A percentile compares a stretch with the other conserved stretches of the same genome.
Evolutionary conservation across 441 rosid species (phyloP).

Genomic region (Flueggea neowawraea): DNA sequence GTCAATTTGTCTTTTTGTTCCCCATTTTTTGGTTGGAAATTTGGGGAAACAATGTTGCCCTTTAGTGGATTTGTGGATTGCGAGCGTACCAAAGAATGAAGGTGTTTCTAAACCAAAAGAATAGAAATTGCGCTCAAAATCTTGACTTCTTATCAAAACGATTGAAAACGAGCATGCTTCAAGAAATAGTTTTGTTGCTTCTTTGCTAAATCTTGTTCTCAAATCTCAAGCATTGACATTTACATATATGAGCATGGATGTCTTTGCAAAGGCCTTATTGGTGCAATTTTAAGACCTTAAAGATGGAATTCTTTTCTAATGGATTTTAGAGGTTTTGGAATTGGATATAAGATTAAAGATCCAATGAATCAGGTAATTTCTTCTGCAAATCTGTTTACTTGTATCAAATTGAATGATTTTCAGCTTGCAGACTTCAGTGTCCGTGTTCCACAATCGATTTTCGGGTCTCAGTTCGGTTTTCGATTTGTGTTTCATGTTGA

Average conservation of each 20-base stretch:
- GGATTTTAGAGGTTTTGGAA: constrained; percentile 45
- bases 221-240: constrained; percentile 54
- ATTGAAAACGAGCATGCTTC: constrained; percentile 27
- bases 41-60: too few species aligned
- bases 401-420: constrained; percentile 48
- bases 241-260: constrained; percentile 51
- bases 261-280: constrained; percentile 49
- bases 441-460: constrained; percentile 52
- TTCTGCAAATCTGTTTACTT: constrained; percentile 32
- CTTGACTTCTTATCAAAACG: too few species aligned
- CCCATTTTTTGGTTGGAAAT: too few species aligned
- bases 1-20: too few species aligned
- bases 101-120: too few species aligned
- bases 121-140: too few species aligned
- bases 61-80: too few species aligned
- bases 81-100: too few species aligned
- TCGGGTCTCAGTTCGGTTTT: too few species aligned
- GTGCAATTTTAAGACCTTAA: constrained; percentile 48
- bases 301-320: constrained; percentile 45
- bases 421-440: constrained; percentile 43
- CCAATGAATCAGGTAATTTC: constrained; percentile 26
- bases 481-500: too few species aligned
- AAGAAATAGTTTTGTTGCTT: constrained; percentile 40
- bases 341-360: constrained; percentile 57
- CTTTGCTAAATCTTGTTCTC: constrained; percentile 64